These are phyloP conservation scores for Phaffia rhodozyma DNA, from an alignment of 1,284 basidiomycete genomes.

Conservation along the genomic window DNA sequence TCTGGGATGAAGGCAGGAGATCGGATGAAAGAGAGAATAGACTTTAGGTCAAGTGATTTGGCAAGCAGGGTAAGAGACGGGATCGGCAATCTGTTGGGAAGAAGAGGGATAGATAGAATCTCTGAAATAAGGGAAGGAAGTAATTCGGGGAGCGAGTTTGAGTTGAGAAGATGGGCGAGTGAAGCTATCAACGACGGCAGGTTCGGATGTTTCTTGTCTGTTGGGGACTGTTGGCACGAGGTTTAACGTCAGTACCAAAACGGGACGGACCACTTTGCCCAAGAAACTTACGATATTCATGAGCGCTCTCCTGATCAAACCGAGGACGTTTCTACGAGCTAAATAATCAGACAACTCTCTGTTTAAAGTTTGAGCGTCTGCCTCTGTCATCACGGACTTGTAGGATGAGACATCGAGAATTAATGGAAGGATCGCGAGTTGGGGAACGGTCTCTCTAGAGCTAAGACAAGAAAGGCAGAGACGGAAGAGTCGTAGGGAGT, in stretches of 20 bases:
- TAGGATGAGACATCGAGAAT: constrained; percentile 11
- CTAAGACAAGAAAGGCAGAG: not conserved
- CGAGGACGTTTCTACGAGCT: not conserved
- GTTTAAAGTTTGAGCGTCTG: not conserved
- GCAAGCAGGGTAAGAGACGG: constrained; percentile 10
- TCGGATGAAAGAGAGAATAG: not conserved
- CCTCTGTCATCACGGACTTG: constrained; percentile 1
- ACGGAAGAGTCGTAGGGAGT: no score
- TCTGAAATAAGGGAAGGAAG: not conserved
- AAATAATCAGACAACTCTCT: not conserved
- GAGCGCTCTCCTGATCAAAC: not conserved
- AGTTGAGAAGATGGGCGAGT: constrained; percentile 5
- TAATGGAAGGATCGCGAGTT: constrained; percentile 6
- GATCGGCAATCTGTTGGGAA: constrained; percentile 9
- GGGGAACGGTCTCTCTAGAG: not conserved
- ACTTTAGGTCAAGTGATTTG: constrained; percentile 2
- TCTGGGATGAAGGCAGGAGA: not conserved
- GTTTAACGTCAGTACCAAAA: not conserved
- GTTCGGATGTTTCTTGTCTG: constrained; percentile 13
- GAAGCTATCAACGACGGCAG: not conserved
- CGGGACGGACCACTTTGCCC: not conserved
- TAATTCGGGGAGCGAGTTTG: not conserved
- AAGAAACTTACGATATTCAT: constrained; percentile 5
- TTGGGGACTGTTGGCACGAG: not conserved
- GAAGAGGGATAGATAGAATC: not conserved